Conservation (phyloP, 2,329 filamentous ascomycete genomes). For the Penicillium decumbens region DNA sequence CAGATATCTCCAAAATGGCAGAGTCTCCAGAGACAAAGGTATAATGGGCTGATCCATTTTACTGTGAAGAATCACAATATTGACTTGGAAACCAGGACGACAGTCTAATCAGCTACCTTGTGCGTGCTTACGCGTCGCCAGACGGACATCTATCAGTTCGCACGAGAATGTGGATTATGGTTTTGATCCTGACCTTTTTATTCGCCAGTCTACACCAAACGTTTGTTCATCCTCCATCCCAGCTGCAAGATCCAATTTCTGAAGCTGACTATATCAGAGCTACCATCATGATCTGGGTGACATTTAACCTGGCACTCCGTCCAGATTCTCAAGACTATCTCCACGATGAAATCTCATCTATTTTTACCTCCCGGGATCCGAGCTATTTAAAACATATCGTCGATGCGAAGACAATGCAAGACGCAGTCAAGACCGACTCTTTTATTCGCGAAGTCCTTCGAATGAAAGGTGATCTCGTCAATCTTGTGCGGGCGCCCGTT, state of each 20-base stretch:
- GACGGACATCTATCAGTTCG: neutral
- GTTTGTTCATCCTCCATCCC: neutral
- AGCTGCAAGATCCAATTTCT: neutral
- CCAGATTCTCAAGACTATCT: neutral
- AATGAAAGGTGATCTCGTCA: conserved; percentile 2
- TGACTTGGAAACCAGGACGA: neutral
- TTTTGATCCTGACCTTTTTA: conserved; percentile 1
- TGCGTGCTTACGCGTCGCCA: neutral
- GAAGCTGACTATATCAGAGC: neutral
- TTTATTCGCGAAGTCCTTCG: conserved; percentile 3
- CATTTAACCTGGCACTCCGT: neutral
- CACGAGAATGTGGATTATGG: neutral
- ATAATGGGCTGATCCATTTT: neutral
- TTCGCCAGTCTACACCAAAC: conserved; percentile 1
- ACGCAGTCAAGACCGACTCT: neutral
- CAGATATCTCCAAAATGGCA: neutral
- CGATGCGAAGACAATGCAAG: neutral
- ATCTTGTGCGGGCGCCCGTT: neutral
- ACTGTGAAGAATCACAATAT: neutral
- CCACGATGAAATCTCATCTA: neutral
- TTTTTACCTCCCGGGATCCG: neutral
- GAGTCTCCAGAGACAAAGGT: neutral
- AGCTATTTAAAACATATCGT: neutral
- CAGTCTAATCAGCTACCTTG: neutral
- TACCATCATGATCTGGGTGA: conserved; percentile 1